Conservation (phyloP, 2,329 filamentous ascomycete species). For the Botrytis tulipae region DNA sequence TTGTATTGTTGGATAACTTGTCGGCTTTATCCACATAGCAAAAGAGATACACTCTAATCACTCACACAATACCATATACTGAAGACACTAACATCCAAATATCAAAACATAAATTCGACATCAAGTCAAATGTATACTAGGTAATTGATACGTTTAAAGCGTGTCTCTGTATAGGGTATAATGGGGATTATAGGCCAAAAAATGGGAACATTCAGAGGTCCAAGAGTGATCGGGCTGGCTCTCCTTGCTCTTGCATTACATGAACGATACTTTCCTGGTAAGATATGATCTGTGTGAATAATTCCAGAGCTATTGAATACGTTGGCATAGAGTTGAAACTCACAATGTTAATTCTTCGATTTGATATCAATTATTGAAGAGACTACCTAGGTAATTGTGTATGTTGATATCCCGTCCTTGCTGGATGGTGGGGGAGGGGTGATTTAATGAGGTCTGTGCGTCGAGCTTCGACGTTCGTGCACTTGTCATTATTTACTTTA, state of each 20-base stretch:
- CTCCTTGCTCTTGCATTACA: no score
- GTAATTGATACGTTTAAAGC: no score
- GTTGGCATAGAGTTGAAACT: rapidly evolving
- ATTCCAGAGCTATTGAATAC: not conserved
- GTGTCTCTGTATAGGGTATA: no score
- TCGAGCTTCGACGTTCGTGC: not conserved
- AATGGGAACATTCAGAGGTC: not conserved
- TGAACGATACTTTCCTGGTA: no score
- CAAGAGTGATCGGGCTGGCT: no score
- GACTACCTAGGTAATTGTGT: not conserved
- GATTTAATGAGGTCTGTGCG: not conserved
- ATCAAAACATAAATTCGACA: no score
- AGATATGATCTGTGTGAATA: no score
- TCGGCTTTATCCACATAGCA: rapidly evolving
- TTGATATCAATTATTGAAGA: not conserved
- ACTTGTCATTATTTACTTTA: not conserved
- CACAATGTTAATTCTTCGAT: rapidly evolving
- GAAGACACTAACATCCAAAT: not conserved
- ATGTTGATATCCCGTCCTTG: not conserved
- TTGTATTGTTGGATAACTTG: not conserved
- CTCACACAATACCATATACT: not conserved
- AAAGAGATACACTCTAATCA: not conserved
- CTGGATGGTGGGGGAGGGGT: not conserved
- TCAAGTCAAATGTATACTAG: no score
- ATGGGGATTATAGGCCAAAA: no score